phyloP scores from a whole-genome alignment of 192 early-diverging fungal species.

The Coemansia sp. region DNA sequence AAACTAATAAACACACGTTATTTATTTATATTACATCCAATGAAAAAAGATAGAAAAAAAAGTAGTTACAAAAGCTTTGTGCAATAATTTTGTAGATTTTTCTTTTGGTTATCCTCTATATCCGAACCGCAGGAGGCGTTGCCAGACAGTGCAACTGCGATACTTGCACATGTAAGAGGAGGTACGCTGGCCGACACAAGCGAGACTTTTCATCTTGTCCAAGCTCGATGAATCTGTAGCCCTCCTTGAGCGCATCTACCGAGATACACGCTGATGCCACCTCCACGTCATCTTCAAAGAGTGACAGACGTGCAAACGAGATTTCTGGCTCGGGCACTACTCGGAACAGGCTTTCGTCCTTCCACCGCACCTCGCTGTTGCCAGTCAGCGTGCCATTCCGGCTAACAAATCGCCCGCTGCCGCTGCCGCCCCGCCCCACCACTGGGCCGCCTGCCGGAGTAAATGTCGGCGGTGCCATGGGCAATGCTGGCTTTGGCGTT shows the following conservation, averaged over 20 bases:
- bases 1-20: background rate
- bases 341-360: conserved; percentile 33
- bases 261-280: conserved; percentile 41
- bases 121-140: background rate
- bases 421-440: background rate
- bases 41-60: background rate
- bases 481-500: conserved; percentile 25
- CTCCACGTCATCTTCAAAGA: conserved; percentile 46
- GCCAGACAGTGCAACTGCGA: conserved; percentile 51
- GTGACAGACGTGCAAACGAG: conserved; percentile 43
- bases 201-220: conserved; percentile 36
- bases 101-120: background rate
- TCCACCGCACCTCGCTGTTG: conserved; percentile 43
- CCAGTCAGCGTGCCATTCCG: conserved; percentile 21
- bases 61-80: background rate
- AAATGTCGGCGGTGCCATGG: conserved; percentile 35
- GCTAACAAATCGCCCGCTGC: conserved; percentile 9
- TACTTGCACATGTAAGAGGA: conserved; percentile 44
- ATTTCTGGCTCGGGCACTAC: conserved; percentile 43
- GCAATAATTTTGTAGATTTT: background rate
- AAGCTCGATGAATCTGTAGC: conserved; percentile 50
- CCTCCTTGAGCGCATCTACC: conserved; percentile 40
- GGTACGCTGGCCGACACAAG: conserved; percentile 22
- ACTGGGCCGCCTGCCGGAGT: conserved; percentile 2
- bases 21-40: background rate